Base-by-base conservation (phyloP, 208 protist genomes). In the Acanthamoeba culbertsoni region DNA sequence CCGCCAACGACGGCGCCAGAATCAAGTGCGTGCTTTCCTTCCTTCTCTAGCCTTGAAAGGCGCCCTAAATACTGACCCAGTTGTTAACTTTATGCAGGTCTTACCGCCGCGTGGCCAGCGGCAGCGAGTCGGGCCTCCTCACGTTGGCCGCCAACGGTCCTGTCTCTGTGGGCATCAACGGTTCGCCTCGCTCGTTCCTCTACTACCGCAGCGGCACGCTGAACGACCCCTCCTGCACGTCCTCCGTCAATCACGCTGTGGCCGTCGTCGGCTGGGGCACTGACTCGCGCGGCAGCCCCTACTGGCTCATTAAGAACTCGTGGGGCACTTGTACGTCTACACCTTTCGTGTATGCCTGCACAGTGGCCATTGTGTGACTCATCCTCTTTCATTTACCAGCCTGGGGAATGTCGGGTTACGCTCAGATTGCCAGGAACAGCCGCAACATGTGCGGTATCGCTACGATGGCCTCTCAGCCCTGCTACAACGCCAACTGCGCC, bases 91-190 rank as follows among this genome's bases (percentile, higher is more conserved):
- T n/a, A n/a, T n/a, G 18, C 48, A 55, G 48, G 48, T 8, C 12
- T 23, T 95, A 97, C 90, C 82, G 98, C 37, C 93, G 96, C 33
- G 75, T 99, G 2, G 94, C 94, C 23, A 18, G 48, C 18, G 28
- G 95, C 45, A 95, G 98, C 91, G 98, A 99, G 95, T 79, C 95
- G 20, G 95, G 40, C 57, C 33, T 92, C 26, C 73, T 84, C 12
- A 53, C 33, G 18, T 48, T 48, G 45, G 73, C 73, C 28, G 73
- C 73, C 12, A 84, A 33, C 42, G 98, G 98, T 62, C 98, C 98
- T 62, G 86, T 99, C 82, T 93, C 98, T 62, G 95, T 99, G 65
- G 98, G 97, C 20, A 98, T 99, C 10, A 98, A 99, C 92, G 98
- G 98, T 94, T 51, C 95, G 93, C 63, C 96, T 93, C 2, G 91